Conservation (phyloP, 331 rosid species). For the Ulmus americana region DNA sequence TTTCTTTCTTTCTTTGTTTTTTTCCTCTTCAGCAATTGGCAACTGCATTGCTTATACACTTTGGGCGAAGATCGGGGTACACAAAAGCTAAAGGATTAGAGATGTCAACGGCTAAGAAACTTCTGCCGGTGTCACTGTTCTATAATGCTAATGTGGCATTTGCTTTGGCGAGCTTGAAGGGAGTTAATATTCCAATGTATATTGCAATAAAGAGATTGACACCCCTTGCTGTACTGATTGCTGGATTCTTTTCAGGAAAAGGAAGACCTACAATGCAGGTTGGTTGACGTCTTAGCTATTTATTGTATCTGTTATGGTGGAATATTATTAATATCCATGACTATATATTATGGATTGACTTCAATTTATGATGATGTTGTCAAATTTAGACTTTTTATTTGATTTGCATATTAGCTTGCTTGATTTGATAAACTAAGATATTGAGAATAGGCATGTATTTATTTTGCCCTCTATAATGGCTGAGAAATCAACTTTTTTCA, state of each 20-base stretch:
- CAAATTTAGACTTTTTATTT: too few relatives aligned
- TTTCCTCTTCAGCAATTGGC: slow-evolving; percentile 59
- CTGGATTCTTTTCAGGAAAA: slow-evolving; percentile 71
- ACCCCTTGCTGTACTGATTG: slow-evolving; percentile 82
- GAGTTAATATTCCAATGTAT: slow-evolving; percentile 95
- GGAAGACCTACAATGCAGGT: slow-evolving; percentile 76
- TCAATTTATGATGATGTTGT: too few relatives aligned
- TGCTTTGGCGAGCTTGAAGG: slow-evolving; percentile 98
- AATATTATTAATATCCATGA: too few relatives aligned
- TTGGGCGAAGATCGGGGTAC: slow-evolving; percentile 64
- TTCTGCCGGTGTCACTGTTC: slow-evolving; percentile 77
- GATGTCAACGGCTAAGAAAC: slow-evolving; percentile 61
- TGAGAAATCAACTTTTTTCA: too few relatives aligned
- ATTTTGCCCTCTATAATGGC: too few relatives aligned
- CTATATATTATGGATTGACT: too few relatives aligned
- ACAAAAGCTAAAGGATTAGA: slow-evolving; percentile 59
- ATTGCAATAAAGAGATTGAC: slow-evolving; percentile 97
- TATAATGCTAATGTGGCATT: slow-evolving; percentile 94
- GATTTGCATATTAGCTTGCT: too few relatives aligned
- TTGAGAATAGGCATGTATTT: too few relatives aligned
- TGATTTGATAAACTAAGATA: too few relatives aligned
- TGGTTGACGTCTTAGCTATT: too few relatives aligned
- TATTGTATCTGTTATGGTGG: too few relatives aligned
- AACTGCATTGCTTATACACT: slow-evolving; percentile 62
- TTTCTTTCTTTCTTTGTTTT: background rate